Percentiles rank a stretch among this genome's conserved stretches.
Conservation (phyloP, 2,329 filamentous ascomycete genomes). For the Talaromyces sp. region DNA sequence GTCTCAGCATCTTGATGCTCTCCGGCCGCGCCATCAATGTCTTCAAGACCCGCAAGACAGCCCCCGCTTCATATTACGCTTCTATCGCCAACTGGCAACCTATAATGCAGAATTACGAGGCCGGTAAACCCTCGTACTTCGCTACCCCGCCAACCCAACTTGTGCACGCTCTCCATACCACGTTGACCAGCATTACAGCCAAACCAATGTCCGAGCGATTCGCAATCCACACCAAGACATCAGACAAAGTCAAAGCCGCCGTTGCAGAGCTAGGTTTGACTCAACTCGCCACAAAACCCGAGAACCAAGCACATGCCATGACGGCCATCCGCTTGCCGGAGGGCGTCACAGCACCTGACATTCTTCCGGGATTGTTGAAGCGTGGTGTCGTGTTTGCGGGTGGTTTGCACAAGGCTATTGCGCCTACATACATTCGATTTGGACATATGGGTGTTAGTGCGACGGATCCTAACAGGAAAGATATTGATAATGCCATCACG, state of each 20-base stretch:
- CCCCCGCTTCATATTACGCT: conserved; percentile 85
- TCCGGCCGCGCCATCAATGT: conserved; percentile 80
- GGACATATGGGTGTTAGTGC: conserved; percentile 97
- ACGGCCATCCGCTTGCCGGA: conserved; percentile 95
- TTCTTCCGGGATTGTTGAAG: conserved; percentile 79
- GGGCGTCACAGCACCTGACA: conserved; percentile 70
- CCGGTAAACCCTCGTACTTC: conserved; percentile 96
- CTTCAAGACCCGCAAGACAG: conserved; percentile 75
- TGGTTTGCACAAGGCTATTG: conserved; percentile 93
- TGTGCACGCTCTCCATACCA: conserved; percentile 85
- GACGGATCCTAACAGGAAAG: conserved; percentile 71
- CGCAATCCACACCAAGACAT: conserved; percentile 71
- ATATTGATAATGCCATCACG: conserved; percentile 79
- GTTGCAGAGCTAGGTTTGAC: conserved; percentile 77
- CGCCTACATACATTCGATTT: conserved; percentile 87
- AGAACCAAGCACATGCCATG: conserved; percentile 96
- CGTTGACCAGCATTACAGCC: conserved; percentile 80
- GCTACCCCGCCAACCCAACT: conserved; percentile 94
- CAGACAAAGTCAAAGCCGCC: conserved; percentile 81
- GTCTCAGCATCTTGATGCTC: conserved; percentile 89
- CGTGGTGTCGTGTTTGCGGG: conserved; percentile 92
- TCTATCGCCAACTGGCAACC: conserved; percentile 97
- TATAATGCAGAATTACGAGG: conserved; percentile 99
- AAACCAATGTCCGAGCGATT: conserved; percentile 78
- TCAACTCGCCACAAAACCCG: conserved; percentile 78